Evolutionary conservation across 176 grass and related monocot species (phyloP).

Genomic region (Ampelocalamus luodianensis): DNA sequence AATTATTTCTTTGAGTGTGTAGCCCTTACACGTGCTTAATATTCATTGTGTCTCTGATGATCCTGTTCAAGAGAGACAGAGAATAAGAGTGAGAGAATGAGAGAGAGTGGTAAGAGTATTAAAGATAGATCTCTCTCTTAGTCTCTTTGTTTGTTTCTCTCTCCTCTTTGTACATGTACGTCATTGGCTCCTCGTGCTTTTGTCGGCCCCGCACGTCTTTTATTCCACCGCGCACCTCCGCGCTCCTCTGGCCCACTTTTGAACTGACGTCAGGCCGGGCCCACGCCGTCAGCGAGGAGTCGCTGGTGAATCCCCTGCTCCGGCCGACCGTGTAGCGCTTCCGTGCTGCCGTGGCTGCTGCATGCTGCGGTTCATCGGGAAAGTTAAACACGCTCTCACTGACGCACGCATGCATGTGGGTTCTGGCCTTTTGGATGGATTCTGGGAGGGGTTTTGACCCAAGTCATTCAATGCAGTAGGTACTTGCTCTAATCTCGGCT

Average conservation of each 20-base stretch:
- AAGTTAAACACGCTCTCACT: neutral
- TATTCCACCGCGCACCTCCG: neutral
- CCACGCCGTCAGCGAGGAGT: neutral
- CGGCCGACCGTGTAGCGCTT: neutral
- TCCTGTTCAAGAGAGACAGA: too few relatives aligned
- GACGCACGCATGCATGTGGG: neutral
- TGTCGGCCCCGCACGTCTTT: constrained; percentile 15
- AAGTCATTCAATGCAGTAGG: neutral
- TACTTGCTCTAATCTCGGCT: too few relatives aligned
- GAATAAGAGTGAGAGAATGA: too few relatives aligned
- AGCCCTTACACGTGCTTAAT: constrained; percentile 45
- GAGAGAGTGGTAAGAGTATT: too few relatives aligned
- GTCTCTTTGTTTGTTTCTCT: too few relatives aligned
- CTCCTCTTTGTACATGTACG: neutral
- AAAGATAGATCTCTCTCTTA: too few relatives aligned
- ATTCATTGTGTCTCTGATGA: constrained; percentile 42
- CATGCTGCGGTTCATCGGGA: neutral
- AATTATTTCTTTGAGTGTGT: neutral
- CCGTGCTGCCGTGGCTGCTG: neutral
- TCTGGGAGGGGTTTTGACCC: neutral
- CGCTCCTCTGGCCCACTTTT: constrained; percentile 4
- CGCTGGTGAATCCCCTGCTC: constrained; percentile 14
- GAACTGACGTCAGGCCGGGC: constrained; percentile 39
- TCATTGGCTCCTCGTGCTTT: constrained; percentile 30
- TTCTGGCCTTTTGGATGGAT: neutral